These are phyloP conservation scores for Endogone sp. DNA, from an alignment of 192 early-diverging fungal species.

Conservation along the genomic window DNA sequence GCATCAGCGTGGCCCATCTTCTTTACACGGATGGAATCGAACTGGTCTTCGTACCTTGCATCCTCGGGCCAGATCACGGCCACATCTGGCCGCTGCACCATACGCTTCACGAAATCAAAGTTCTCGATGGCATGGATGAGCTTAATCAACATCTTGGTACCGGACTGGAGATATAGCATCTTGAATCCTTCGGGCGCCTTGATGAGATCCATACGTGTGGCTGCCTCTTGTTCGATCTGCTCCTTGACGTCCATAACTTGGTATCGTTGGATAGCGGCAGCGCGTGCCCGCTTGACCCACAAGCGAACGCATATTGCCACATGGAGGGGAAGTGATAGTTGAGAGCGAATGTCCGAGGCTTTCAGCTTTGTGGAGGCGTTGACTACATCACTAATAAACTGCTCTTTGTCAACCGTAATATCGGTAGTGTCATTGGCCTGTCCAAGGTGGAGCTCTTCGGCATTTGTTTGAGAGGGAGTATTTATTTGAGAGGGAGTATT, in stretches of 20 bases:
- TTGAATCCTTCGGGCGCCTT: no score
- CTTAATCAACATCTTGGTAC: no score
- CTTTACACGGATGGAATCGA: background rate
- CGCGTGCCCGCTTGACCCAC: background rate
- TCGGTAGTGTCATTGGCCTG: no score
- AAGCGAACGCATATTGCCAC: background rate
- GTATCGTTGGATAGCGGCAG: background rate
- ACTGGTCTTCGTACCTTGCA: background rate
- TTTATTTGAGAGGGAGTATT: no score
- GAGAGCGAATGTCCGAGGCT: background rate
- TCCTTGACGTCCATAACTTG: no score
- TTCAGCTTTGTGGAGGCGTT: background rate
- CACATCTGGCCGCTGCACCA: background rate
- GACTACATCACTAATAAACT: background rate
- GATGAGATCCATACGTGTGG: background rate
- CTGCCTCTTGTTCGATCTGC: background rate
- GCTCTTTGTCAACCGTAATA: no score
- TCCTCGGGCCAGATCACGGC: background rate
- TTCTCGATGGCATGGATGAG: background rate
- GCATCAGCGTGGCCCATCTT: background rate
- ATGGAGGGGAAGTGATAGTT: background rate
- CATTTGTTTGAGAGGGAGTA: no score
- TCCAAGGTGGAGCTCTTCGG: no score
- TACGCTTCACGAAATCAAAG: background rate
- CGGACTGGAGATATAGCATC: background rate